phyloP scores from a whole-genome alignment of 176 grass and related monocot genomes.

The Oryza meridionalis region DNA sequence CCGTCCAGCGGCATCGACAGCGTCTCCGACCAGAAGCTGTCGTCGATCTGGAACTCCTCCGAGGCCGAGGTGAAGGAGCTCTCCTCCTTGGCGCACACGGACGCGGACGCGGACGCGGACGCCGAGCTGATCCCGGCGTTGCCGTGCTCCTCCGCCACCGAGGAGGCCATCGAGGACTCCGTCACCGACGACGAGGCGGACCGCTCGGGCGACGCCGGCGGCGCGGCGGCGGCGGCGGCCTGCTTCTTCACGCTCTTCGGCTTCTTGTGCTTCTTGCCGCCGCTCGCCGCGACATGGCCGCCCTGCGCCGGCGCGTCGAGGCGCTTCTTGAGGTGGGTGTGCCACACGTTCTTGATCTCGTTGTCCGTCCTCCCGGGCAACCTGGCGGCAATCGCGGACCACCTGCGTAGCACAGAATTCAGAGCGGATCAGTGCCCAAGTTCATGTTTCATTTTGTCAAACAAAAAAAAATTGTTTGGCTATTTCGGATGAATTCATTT shows the following conservation, averaged over 20 bases:
- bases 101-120: background rate
- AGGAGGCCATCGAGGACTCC: conserved; percentile 50
- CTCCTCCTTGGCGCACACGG: conserved; percentile 55
- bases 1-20: conserved; percentile 57
- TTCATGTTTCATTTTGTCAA: background rate
- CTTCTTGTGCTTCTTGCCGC: conserved; percentile 38
- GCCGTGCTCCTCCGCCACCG: conserved; percentile 42
- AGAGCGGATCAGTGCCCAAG: conserved; percentile 27
- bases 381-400: conserved; percentile 83
- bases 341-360: conserved; percentile 97
- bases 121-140: conserved; percentile 32
- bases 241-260: conserved; percentile 29
- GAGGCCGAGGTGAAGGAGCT: conserved; percentile 66
- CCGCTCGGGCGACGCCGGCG: conserved; percentile 47
- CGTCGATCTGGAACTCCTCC: conserved; percentile 81
- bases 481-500: background rate
- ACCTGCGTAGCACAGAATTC: conserved; percentile 39
- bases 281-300: background rate
- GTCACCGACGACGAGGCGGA: conserved; percentile 62
- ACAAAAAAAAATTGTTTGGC: background rate
- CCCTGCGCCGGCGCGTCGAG: conserved; percentile 17
- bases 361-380: conserved; percentile 85
- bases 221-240: background rate
- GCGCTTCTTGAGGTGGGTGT: conserved; percentile 90
- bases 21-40: conserved; percentile 88